Evolutionary conservation across 2,329 filamentous ascomycete genomes (phyloP), one percentile per base, ranked within the genome.

Genomic region (Penicillium sclerotiorum): DNA sequence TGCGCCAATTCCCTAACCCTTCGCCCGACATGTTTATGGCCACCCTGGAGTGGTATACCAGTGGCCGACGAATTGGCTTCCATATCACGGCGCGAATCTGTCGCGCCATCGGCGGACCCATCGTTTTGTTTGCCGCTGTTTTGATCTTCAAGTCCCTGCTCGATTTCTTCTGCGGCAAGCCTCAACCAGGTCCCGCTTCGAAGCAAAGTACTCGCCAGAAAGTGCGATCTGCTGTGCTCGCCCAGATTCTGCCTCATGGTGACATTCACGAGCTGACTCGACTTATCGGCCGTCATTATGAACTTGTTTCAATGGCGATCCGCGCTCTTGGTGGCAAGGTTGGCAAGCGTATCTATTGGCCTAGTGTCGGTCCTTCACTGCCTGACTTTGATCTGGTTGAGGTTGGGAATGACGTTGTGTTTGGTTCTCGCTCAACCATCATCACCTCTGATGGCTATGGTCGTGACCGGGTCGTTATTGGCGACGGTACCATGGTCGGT

Each of bases 391-490:
- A 82, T 52, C 67, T 83, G 1, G 58, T 83, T 9, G 74, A 83
- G 20, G 71, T 83, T 52, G 81, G 81, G 8, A 75, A 82, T 48
- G 77, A 83, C 61, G 80, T 83, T n/a, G 79, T 83, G 8, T 83
- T 84, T 53, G 80, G 81, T 0, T 82, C 80, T 11, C 74, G 80
- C 2, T 77, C 80, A 3, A 74, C 80, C 48, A 58, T 84, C 0
- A 64, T 82, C 23, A 83, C 79, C 1, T 78, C 78, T 0, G 80
- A 84, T 59, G 77, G 74, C 2, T 65, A 61, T 18, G 77, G 80
- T 1, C 78, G 76, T 9, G 77, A 78, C 12, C 67, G 59, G 8
- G 70, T 84, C 39, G 71, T 64, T 11, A 74, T 84, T 41, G 63
- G 68, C 6, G 73, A 78, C 48, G 68, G 76, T 1, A 74, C 79